Evolutionary conservation across 2,329 filamentous ascomycete species (phyloP), one percentile per base, ranked within the genome.

Genomic region (Curvularia hawaiiensis): DNA sequence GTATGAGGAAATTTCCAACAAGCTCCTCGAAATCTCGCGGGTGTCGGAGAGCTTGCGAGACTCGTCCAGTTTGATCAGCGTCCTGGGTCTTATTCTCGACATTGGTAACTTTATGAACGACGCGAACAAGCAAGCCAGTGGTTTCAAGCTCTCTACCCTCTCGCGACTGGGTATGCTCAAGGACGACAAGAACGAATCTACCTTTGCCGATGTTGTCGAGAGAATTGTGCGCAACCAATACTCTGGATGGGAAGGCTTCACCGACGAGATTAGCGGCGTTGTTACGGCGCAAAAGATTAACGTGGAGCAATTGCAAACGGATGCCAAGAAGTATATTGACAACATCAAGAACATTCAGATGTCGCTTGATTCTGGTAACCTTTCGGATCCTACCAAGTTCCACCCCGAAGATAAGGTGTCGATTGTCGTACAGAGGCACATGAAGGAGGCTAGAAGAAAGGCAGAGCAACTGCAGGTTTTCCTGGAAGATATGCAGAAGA

Each of bases 71-170:
- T 80, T 99, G 69, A 97, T 98, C 89, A 97, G 96, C 65, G 92
- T 99, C 46, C 86, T 99, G 55, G 93, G 94, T 58, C 84, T 98
- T 61, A 99, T 99, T 77, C 82, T 99, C 69, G 94, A 97, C 76
- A 97, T 99, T 72, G 95, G 95, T 77, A 99, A 99, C 78, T 99
- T 97, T 83, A 99, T 99, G 95, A 99, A 99, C 82, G 95, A 98
- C 74, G 90, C 93, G 54, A 98, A 97, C 80, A 99, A 99, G 80
- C 95, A 98, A 79, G 95, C 95, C 4, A 91, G 90, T 56, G 95
- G 95, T 61, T 99, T 99, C 88, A 99, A 99, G 81, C 86, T 99
- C 14, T 95, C 92, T 72, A 97, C 95, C 6, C 87, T 99, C 48
- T 91, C 91, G 28, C 88, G 95, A 54, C 82, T 99, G 54, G 93